These are phyloP conservation scores for Orbilia javanica DNA, from an alignment of 2,329 filamentous ascomycete genomes.

Conservation along the genomic window DNA sequence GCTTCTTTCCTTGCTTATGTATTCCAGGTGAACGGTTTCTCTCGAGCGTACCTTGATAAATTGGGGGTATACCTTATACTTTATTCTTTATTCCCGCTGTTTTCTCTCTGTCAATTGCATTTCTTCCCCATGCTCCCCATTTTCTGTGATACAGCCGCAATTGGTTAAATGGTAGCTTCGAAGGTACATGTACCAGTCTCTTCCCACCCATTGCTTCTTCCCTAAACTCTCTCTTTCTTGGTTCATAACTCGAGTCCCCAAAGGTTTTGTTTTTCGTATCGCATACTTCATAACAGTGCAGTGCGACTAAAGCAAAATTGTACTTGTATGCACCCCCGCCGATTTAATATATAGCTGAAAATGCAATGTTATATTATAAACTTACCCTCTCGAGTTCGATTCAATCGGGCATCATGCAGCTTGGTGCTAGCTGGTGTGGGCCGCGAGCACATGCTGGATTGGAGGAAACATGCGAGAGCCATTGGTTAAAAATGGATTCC, in stretches of 20 bases:
- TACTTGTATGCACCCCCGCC: neutral
- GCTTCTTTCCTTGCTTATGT: neutral
- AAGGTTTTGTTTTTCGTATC: too few relatives aligned
- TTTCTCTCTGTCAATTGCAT: too few relatives aligned
- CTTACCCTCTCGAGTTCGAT: neutral
- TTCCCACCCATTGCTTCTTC: too few relatives aligned
- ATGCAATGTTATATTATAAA: too few relatives aligned
- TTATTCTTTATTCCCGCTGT: neutral
- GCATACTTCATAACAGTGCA: neutral
- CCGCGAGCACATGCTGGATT: slow-evolving; percentile 55
- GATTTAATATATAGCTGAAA: neutral
- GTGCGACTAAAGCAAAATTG: neutral
- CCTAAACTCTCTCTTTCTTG: too few relatives aligned
- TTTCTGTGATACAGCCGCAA: too few relatives aligned
- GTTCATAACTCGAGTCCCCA: too few relatives aligned
- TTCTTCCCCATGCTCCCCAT: neutral
- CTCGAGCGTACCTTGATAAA: neutral
- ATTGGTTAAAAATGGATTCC: slow-evolving; percentile 57
- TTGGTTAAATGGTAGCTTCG: too few relatives aligned
- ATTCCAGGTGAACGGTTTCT: neutral
- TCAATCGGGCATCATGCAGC: neutral
- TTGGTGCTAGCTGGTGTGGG: slow-evolving; percentile 12
- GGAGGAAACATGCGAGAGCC: slow-evolving; percentile 48
- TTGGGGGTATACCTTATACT: neutral
- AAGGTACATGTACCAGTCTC: too few relatives aligned